These are phyloP conservation scores for Pleurotus giganteus DNA, from an alignment of 768 basidiomycete species.

Conservation along the genomic window DNA sequence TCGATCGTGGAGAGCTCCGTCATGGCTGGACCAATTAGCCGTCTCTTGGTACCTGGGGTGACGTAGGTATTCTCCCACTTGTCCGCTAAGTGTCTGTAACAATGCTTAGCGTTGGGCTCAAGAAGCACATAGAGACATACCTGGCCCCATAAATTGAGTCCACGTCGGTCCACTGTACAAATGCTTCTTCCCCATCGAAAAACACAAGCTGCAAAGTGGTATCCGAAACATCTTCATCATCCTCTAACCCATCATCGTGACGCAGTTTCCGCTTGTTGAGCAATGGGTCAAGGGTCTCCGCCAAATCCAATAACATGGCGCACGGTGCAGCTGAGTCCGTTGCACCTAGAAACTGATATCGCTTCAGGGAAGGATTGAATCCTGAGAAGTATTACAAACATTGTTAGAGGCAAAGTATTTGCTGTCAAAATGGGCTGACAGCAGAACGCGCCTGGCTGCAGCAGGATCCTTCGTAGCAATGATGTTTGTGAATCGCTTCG, in stretches of 20 bases:
- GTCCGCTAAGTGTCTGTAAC: conserved; percentile 79
- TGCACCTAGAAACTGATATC: conserved; percentile 85
- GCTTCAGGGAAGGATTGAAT: not conserved
- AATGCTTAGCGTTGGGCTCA: conserved; percentile 1
- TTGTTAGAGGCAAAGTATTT: conserved; percentile 70
- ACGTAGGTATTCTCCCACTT: conserved; percentile 77
- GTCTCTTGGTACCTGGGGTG: conserved; percentile 54
- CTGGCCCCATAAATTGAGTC: conserved; percentile 97
- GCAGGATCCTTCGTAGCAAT: conserved; percentile 93
- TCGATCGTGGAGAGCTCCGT: conserved; percentile 81
- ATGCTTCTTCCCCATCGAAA: conserved; percentile 98
- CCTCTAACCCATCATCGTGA: conserved; percentile 52
- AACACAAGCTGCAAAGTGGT: conserved; percentile 91
- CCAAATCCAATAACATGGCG: conserved; percentile 90
- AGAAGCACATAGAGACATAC: conserved; percentile 36
- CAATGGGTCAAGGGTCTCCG: conserved; percentile 75
- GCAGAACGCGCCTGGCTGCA: conserved; percentile 74
- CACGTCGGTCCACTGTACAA: conserved; percentile 79
- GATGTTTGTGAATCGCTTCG: conserved; percentile 80
- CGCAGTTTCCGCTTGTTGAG: conserved; percentile 58
- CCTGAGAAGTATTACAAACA: conserved; percentile 66
- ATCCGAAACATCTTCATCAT: conserved; percentile 76
- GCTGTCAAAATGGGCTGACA: conserved; percentile 94
- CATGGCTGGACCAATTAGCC: conserved; percentile 40
- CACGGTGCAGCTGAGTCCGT: conserved; percentile 97